Base-by-base conservation (phyloP, 345 rosid genomes). In the Citrus glauca region DNA sequence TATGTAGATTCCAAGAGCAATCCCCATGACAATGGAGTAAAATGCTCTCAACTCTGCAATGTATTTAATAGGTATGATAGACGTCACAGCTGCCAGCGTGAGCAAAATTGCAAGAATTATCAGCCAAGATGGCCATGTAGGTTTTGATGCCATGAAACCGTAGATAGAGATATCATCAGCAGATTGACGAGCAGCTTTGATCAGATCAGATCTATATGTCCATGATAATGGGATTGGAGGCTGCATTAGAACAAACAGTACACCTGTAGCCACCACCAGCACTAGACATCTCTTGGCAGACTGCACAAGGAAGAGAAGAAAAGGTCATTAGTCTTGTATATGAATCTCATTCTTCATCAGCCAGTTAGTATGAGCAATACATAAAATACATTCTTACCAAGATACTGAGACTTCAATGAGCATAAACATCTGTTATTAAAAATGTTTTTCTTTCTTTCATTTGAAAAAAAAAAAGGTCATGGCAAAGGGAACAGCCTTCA, bases 61-160 rank as follows among this genome's bases (percentile, higher is more conserved):
- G 75, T 94, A 93, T 72, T 90, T 94, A 72, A 96, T 90, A 78
- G 99, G 97, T 83, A 93, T 89, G 81, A 94, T 75, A 57, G 99
- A 94, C 74, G 98, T 96, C 78, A 85, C 87, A 66, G 95, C 94
- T 28, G 99, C 92, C 62, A 96, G 87, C 73, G 98, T 91, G 72
- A 96, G 94, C 80, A 96, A 84, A 78, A 92, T 90, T 78, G 97
- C 92, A 71, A 84, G 73, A 56, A 96, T 94, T 66, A 96, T 97
- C 75, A 94, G 80, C 99, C 99, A 96, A 66, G 99, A 90, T 20
- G 99, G 98, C 98, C 99, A 94, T n/a, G 97, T 91, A 38, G 99
- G 99, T 85, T 92, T 94, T 74, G 95, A 87, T 69, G 97, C 92
- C 86, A 92, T 81, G 71, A 96, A 93, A 20, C 98, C 99, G 65